Evolutionary conservation across 352 stramenopile species (phyloP), one percentile per base, ranked within the genome.

Genomic region (Thraustochytrium sp.): DNA sequence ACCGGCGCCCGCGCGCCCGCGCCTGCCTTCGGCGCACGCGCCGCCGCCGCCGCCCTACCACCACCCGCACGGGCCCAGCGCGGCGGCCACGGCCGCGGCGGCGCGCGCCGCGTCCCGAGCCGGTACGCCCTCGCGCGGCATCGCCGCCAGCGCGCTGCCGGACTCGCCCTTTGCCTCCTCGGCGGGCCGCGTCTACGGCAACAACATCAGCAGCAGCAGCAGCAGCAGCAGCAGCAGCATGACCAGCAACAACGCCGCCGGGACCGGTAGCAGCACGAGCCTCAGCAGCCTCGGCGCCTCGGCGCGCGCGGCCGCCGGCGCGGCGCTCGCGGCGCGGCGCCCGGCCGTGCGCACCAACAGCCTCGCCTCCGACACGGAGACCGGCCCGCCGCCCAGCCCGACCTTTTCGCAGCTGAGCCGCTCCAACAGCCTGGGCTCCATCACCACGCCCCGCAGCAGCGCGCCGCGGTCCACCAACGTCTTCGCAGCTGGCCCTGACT

Each of bases 91-190:
- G n/a, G n/a, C n/a, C n/a, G n/a, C n/a, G n/a, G n/a, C n/a, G n/a
- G n/a, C n/a, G n/a, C n/a, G n/a, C n/a, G n/a, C n/a, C n/a, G n/a
- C n/a, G n/a, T n/a, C n/a, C n/a, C n/a, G n/a, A n/a, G n/a, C n/a
- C n/a, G n/a, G n/a, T n/a, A n/a, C n/a, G n/a, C n/a, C n/a, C n/a
- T n/a, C n/a, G n/a, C n/a, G n/a, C n/a, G n/a, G n/a, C n/a, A n/a
- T n/a, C n/a, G n/a, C n/a, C n/a, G n/a, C n/a, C n/a, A n/a, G n/a
- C n/a, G n/a, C n/a, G n/a, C 5, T 18, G 68, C 68, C 68, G 13
- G 68, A 80, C 38, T 80, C 68, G 34, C 68, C 68, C 9, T 80
- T 80, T 40, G 40, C 68, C n/a, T 42, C 59, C 8, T 80, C 68
- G 34, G 38, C 68, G 21, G 76, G 53, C 0, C 37, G 26, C 9